phyloP scores from a whole-genome alignment of 306 rosid species.

The Echinosophora koreensis region DNA sequence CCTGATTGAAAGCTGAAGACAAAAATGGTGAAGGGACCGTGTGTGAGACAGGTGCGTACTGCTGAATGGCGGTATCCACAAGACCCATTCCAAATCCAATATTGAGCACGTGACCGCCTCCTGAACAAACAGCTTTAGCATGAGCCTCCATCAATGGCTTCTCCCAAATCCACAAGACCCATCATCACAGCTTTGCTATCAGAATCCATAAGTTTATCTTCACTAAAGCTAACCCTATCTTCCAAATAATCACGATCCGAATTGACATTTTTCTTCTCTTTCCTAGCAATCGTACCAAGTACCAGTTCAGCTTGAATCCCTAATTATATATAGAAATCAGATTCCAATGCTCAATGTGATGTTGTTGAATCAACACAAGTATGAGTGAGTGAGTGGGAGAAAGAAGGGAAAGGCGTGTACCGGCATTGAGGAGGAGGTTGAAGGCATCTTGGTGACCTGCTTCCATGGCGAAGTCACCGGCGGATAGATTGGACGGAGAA shows the following conservation, averaged over 20 bases:
- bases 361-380: background rate
- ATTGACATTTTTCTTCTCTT: constrained; percentile 49
- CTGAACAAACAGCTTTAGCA: constrained; percentile 92
- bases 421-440: constrained; percentile 76
- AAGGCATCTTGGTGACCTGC: constrained; percentile 71
- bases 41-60: constrained; percentile 70
- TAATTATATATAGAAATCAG: constrained; percentile 20
- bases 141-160: constrained; percentile 98
- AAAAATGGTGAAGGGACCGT: too few species aligned
- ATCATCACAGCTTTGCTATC: constrained; percentile 93
- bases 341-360: background rate
- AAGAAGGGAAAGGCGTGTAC: constrained; percentile 43
- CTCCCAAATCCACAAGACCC: constrained; percentile 99
- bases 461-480: constrained; percentile 81
- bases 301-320: constrained; percentile 92
- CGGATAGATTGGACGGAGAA: constrained; percentile 78
- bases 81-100: constrained; percentile 96
- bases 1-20: too few species aligned
- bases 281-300: constrained; percentile 83
- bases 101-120: constrained; percentile 82
- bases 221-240: constrained; percentile 85
- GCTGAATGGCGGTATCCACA: constrained; percentile 89
- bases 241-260: constrained; percentile 69
- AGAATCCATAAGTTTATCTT: constrained; percentile 86
- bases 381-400: background rate